phyloP scores from a whole-genome alignment of 1,284 basidiomycete species.

The Xanthoconium separans region DNA sequence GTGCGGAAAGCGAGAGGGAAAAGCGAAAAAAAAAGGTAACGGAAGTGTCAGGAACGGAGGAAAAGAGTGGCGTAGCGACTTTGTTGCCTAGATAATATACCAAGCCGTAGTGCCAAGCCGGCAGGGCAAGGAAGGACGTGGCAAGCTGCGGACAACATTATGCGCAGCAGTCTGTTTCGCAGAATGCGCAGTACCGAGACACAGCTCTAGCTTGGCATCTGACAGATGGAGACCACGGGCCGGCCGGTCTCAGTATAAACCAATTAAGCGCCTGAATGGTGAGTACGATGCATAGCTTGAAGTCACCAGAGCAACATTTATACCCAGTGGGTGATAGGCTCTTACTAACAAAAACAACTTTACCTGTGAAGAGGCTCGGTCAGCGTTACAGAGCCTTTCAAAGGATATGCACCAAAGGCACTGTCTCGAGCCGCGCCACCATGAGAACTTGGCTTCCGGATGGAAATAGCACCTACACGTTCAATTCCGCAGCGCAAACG shows the following conservation, averaged over 20 bases:
- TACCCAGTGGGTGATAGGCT: too few relatives aligned
- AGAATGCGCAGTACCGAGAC: neutral
- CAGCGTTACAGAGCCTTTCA: too few relatives aligned
- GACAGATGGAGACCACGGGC: neutral
- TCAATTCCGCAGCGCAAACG: too few relatives aligned
- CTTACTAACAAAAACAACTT: too few relatives aligned
- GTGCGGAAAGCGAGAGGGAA: neutral
- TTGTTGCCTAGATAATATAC: conserved; percentile 16
- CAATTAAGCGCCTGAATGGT: neutral
- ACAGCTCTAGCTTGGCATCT: neutral
- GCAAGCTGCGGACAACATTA: conserved; percentile 13
- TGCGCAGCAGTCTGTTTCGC: conserved; percentile 10
- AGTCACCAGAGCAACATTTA: too few relatives aligned
- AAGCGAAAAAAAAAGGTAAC: neutral
- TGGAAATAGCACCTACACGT: too few relatives aligned
- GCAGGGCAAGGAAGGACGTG: neutral
- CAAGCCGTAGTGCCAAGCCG: neutral
- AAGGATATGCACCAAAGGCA: too few relatives aligned
- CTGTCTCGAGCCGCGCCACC: too few relatives aligned
- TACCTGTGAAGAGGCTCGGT: too few relatives aligned
- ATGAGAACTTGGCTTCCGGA: too few relatives aligned
- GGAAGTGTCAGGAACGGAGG: neutral
- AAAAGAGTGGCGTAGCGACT: neutral
- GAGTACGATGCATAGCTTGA: too few relatives aligned
- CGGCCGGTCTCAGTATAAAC: neutral